Evolutionary conservation across 768 basidiomycete genomes (phyloP).

Genomic region (Calocera viscosa): DNA sequence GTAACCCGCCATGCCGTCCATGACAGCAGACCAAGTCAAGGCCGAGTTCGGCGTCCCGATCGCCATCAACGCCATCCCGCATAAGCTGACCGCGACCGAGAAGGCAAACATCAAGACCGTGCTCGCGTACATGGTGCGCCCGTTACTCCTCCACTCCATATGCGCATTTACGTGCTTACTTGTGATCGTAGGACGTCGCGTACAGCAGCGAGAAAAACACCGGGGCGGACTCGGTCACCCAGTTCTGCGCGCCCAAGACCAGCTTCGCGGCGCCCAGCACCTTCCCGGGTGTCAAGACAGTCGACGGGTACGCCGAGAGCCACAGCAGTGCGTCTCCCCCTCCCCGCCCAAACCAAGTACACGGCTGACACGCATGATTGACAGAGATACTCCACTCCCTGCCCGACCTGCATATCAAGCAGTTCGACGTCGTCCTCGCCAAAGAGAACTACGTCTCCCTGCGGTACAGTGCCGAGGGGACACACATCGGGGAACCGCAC

Average conservation of each 20-base stretch:
- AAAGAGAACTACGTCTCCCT: slow-evolving; percentile 4
- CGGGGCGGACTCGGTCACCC: neutral
- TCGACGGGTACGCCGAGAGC: slow-evolving; percentile 2
- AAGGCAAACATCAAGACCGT: neutral
- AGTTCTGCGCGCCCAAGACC: slow-evolving; percentile 5
- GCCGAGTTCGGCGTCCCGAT: neutral
- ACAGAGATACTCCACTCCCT: neutral
- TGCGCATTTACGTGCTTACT: neutral
- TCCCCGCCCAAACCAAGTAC: too few relatives aligned
- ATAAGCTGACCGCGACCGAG: neutral
- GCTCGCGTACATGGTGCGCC: neutral
- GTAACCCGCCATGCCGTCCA: neutral
- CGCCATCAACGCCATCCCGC: neutral
- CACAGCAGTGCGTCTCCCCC: neutral
- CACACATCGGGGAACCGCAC: slow-evolving; percentile 1
- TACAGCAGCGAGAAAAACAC: slow-evolving; percentile 5
- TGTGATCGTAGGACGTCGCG: neutral
- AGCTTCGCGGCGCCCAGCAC: neutral
- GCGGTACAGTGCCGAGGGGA: slow-evolving; percentile 2
- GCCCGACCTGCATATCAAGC: slow-evolving; percentile 5
- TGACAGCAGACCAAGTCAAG: neutral
- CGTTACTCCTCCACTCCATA: neutral
- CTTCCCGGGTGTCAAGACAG: neutral
- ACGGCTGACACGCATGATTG: too few relatives aligned
- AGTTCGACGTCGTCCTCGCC: slow-evolving; percentile 7